Evolutionary conservation across 176 grass and related monocot genomes (phyloP).

Genomic region (Musa schizocarpa): DNA sequence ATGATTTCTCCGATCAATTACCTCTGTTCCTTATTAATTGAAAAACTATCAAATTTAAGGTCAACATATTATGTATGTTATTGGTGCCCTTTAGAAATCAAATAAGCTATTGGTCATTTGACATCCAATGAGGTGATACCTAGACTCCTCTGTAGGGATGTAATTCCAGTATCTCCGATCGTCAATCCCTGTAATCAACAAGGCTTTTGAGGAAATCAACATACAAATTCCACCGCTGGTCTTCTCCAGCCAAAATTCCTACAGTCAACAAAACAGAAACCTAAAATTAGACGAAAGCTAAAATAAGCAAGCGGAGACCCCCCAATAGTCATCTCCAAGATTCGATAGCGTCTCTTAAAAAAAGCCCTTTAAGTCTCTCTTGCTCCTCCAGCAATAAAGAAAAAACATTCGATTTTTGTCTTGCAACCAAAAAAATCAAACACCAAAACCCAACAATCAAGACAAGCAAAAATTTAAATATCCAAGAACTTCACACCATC

Average conservation of each 20-base stretch:
- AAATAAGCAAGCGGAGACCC: constrained; percentile 1
- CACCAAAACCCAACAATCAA: neutral
- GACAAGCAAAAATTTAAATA: neutral
- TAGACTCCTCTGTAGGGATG: neutral
- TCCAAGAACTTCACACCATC: too few relatives aligned
- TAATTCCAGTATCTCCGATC: constrained; percentile 12
- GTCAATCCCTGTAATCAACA: constrained; percentile 11
- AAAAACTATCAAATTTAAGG: too few relatives aligned
- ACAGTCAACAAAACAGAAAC: constrained; percentile 5
- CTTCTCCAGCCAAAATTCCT: constrained; percentile 90
- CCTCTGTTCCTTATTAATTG: too few relatives aligned
- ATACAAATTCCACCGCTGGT: constrained; percentile 24
- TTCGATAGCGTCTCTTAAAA: too few relatives aligned
- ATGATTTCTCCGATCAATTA: too few relatives aligned
- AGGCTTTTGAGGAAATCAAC: constrained; percentile 2
- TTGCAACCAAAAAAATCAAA: neutral
- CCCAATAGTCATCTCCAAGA: neutral
- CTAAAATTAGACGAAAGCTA: neutral
- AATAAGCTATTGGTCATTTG: neutral
- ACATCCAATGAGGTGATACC: neutral
- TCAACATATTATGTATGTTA: too few relatives aligned
- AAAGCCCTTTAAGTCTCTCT: neutral
- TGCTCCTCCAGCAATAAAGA: neutral
- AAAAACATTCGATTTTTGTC: neutral
- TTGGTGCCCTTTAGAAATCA: too few relatives aligned